These are phyloP conservation scores for Chrysoporthe austroafricana DNA, from an alignment of 2,329 filamentous ascomycete genomes.

Conservation along the genomic window DNA sequence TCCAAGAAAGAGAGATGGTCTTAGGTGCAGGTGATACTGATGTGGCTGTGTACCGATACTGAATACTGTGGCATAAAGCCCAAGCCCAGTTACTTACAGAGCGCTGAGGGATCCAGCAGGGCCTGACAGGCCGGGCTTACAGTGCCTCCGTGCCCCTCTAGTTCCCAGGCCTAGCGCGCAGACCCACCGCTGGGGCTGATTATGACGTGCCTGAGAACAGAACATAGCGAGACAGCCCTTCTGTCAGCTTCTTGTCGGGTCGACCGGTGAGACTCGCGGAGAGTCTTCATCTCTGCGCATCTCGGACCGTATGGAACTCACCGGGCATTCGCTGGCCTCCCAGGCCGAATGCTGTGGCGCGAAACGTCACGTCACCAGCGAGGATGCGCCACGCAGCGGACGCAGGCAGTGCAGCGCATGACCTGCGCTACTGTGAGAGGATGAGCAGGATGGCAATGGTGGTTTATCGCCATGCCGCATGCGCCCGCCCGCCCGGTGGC, in stretches of 20 bases:
- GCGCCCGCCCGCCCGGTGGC: too few species aligned
- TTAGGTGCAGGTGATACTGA: neutral
- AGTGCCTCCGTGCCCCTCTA: neutral
- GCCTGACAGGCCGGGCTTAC: neutral
- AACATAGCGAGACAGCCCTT: neutral
- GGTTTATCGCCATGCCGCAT: too few species aligned
- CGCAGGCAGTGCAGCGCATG: neutral
- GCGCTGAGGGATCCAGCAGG: neutral
- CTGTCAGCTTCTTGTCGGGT: too few species aligned
- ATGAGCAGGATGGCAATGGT: too few species aligned
- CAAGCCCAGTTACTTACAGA: neutral
- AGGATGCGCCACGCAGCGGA: neutral
- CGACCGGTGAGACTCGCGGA: too few species aligned
- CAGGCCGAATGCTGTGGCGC: neutral
- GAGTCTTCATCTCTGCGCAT: neutral
- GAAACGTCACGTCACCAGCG: neutral
- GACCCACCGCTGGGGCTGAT: neutral
- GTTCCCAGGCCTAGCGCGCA: neutral
- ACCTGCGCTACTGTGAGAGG: too few species aligned
- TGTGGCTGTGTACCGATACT: neutral
- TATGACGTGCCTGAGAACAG: neutral
- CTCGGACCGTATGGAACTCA: neutral
- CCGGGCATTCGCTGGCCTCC: neutral
- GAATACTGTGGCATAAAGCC: neutral
- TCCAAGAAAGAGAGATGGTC: neutral